Evolutionary conservation across 768 basidiomycete species (phyloP), one percentile per base, ranked within the genome.

Genomic region (Suillus occidentalis): DNA sequence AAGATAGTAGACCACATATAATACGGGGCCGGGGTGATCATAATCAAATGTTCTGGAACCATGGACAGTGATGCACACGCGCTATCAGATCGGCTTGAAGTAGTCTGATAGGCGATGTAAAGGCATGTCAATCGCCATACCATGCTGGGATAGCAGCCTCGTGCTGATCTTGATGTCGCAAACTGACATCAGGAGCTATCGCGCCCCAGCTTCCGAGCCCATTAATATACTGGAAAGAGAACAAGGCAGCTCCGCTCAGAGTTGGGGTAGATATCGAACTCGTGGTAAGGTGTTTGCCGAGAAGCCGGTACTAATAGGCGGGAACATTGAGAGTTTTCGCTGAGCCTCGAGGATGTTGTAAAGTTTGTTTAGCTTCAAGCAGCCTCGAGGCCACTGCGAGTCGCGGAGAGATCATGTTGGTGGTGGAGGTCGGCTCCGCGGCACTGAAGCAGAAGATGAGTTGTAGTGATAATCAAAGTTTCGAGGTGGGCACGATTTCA

Each of bases 151-250:
- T 8, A 28, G 18, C 16, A 16, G 13, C 57, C 57, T 59, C 57
- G 57, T 59, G 57, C 12, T 59, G 40, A 59, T 42, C 57, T 28
- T 40, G 39, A 59, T 12, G 16, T 18, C 5, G 34, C 39, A 28
- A 59, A 25, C 16, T 59, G 39, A 59, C 39, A 59, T 40, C 57
- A 40, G 37, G 57, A 59, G 25, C 39, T 59, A 59, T 42, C 28
- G 25, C 58, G 18, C 22, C 25, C 9, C 22, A 42, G 25, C 25
- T 40, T 42, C 39, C 57, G 39, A 40, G 22, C 3, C 52, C 18
- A 58, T 52, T 52, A 52, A 58, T 37, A 57, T 58, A 25, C 39
- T 28, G 18, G 47, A 40, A 61, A 31, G 60, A 49, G 36, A 49
- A 16, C 22, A 50, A 64, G 16, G 14, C 20, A 55, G 14, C 36